Percentiles rank a stretch among this genome's conserved stretches.
phyloP scores from a whole-genome alignment of 257 asterid genomes.

The Solanum lycopersicoides region DNA sequence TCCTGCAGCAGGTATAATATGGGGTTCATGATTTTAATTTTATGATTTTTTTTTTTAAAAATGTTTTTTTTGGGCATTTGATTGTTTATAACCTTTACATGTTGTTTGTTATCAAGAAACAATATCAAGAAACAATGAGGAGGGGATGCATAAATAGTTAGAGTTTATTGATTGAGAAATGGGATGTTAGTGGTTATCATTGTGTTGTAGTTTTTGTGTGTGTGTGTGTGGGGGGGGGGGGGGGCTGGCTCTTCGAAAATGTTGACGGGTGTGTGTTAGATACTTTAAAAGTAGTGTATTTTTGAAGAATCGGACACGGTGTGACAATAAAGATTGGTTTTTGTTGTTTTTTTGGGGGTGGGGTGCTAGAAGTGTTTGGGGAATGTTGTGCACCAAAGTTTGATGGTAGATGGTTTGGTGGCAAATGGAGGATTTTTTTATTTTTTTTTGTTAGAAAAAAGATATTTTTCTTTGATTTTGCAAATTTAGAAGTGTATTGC shows the following conservation, averaged over 20 bases:
- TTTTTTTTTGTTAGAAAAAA: background rate
- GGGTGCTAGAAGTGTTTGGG: background rate
- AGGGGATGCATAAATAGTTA: background rate
- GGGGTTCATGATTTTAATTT: background rate
- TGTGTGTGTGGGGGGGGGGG: no score
- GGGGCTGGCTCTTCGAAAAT: background rate
- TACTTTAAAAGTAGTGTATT: background rate
- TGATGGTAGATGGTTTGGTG: background rate
- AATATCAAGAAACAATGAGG: background rate
- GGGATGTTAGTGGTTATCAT: background rate
- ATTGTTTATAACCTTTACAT: background rate
- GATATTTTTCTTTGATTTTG: background rate
- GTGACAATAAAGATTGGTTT: background rate
- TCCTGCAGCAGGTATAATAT: slow-evolving; percentile 2
- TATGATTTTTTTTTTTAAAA: background rate
- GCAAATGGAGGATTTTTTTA: background rate
- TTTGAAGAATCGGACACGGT: background rate
- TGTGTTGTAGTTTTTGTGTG: background rate
- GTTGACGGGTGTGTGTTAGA: background rate
- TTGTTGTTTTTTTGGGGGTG: background rate
- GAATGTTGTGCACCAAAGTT: background rate
- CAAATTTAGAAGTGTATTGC: background rate
- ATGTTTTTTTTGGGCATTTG: background rate
- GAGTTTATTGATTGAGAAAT: background rate
- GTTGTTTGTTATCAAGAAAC: background rate